Conservation (phyloP, 2,329 filamentous ascomycete genomes). For the Colletotrichum orchidophilum region DNA sequence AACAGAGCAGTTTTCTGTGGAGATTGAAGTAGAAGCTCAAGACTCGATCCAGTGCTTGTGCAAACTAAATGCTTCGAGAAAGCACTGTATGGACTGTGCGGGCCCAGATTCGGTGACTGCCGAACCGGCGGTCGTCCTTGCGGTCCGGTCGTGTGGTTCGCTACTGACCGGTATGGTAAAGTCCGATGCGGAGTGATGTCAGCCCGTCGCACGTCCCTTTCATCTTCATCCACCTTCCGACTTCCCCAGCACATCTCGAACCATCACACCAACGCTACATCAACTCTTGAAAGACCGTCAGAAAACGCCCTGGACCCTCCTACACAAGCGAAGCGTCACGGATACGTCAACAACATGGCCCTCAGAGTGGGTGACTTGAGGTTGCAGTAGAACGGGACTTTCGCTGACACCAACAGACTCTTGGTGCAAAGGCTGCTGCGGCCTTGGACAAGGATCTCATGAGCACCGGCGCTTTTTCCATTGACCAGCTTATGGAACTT, state of each 20-base stretch:
- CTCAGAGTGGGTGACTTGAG: slow-evolving; percentile 36
- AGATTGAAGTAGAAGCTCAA: too few species aligned
- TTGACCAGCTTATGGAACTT: slow-evolving; percentile 97
- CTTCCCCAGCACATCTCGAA: background rate
- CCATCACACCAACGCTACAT: slow-evolving; percentile 14
- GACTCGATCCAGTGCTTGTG: too few species aligned
- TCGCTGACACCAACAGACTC: slow-evolving; percentile 65
- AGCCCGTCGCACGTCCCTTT: slow-evolving; percentile 29
- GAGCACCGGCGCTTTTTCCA: slow-evolving; percentile 85
- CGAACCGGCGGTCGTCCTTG: slow-evolving; percentile 5
- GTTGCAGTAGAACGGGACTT: background rate
- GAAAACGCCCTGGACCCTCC: background rate
- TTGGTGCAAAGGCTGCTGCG: slow-evolving; percentile 87
- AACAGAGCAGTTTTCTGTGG: too few species aligned
- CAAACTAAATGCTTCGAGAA: background rate
- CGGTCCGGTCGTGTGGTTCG: slow-evolving; percentile 16
- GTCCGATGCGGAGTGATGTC: slow-evolving; percentile 37
- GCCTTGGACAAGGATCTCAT: slow-evolving; percentile 95
- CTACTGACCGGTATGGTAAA: slow-evolving; percentile 9
- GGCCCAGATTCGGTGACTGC: background rate
- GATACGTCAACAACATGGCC: slow-evolving; percentile 26
- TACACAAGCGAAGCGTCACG: background rate
- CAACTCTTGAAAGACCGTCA: background rate
- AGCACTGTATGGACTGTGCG: background rate
- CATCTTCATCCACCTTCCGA: slow-evolving; percentile 8